phyloP scores from a whole-genome alignment of 805 yeast species.

The Zygotorulaspora danielsina region DNA sequence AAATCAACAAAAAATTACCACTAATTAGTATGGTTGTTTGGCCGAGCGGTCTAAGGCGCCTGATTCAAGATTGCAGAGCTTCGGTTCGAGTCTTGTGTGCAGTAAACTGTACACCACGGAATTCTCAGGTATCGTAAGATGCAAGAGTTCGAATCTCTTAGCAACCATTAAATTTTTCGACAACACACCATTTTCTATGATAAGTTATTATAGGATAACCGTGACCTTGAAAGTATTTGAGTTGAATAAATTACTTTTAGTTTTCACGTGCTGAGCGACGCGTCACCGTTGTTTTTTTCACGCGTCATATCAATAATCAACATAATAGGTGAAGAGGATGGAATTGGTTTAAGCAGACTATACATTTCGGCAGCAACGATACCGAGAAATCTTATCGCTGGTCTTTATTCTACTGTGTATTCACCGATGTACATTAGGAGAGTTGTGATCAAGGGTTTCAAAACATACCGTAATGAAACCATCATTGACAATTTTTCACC shows the following conservation, averaged over 20 bases:
- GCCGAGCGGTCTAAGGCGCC: conserved; percentile 39
- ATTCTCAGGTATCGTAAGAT: conserved; percentile 36
- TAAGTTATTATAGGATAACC: too few species aligned
- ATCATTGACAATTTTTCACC: conserved; percentile 74
- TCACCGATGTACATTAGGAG: conserved; percentile 39
- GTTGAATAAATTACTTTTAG: too few species aligned
- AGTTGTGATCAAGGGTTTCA: conserved; percentile 86
- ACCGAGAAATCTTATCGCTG: too few species aligned
- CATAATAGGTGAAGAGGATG: too few species aligned
- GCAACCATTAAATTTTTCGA: conserved; percentile 29
- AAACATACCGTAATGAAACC: conserved; percentile 83
- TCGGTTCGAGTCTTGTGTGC: conserved; percentile 21
- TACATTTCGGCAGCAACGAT: too few species aligned
- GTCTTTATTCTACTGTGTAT: background rate
- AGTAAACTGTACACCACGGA: conserved; percentile 19
- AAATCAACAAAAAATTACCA: too few species aligned
- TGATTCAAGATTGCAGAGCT: conserved; percentile 29
- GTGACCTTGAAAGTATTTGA: too few species aligned
- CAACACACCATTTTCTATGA: too few species aligned
- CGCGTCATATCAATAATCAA: too few species aligned
- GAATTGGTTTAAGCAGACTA: too few species aligned
- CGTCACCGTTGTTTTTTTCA: too few species aligned
- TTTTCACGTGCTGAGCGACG: too few species aligned
- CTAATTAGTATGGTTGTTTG: conserved; percentile 28
- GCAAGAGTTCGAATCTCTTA: conserved; percentile 37